These are phyloP conservation scores for Yarrowia bubula DNA, from an alignment of 805 yeast species.

Conservation along the genomic window DNA sequence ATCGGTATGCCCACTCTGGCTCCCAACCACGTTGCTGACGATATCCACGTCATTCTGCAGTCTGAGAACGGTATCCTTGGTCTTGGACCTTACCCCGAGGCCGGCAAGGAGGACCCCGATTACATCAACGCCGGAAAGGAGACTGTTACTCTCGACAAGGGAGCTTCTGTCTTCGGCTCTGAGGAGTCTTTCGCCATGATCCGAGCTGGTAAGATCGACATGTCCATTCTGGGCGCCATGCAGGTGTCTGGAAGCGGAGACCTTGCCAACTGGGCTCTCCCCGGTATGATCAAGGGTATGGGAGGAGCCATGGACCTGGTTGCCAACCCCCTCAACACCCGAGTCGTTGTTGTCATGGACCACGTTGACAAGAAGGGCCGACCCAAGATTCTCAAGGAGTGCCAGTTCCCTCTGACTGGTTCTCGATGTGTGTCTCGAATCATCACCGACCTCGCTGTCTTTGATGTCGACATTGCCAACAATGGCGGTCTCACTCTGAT, in stretches of 20 bases:
- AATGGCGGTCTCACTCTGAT: constrained; percentile 43
- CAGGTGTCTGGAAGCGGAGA: constrained; percentile 51
- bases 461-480: constrained; percentile 44
- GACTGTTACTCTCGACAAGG: constrained; percentile 47
- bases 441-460: constrained; percentile 49
- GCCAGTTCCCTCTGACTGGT: constrained; percentile 51
- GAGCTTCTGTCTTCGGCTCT: constrained; percentile 51
- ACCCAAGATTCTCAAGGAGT: constrained; percentile 47
- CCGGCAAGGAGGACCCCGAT: constrained; percentile 49
- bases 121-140: constrained; percentile 54
- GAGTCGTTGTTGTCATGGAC: constrained; percentile 50
- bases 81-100: constrained; percentile 47
- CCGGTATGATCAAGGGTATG: constrained; percentile 53
- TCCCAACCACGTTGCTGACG: constrained; percentile 43
- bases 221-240: constrained; percentile 50
- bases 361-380: constrained; percentile 50
- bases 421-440: constrained; percentile 46
- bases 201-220: constrained; percentile 47
- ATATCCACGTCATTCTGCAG: constrained; percentile 45
- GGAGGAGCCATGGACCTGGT: constrained; percentile 58
- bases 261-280: constrained; percentile 54
- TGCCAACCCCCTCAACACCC: constrained; percentile 47
- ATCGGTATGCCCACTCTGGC: constrained; percentile 54
- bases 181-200: constrained; percentile 54
- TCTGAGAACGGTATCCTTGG: constrained; percentile 53